A percentile compares a stretch with the other conserved stretches of the same genome.
These are phyloP conservation scores for Phascolomyces articulosus DNA, from an alignment of 371 early-diverging fungal genomes.

Conservation along the genomic window DNA sequence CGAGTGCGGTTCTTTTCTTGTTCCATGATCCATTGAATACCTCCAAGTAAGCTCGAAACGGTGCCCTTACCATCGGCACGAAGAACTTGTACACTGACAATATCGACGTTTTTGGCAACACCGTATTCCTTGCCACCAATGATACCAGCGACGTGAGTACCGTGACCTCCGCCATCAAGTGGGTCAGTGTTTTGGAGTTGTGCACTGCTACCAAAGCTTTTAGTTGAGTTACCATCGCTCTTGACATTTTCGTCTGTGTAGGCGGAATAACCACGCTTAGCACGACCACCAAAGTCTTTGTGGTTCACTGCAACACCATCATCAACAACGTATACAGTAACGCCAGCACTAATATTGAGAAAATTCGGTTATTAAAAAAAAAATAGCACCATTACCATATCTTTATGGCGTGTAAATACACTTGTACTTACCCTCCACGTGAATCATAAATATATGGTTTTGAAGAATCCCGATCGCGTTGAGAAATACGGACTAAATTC, in stretches of 20 bases:
- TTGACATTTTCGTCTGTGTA: conserved; percentile 56
- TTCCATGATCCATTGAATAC: conserved; percentile 68
- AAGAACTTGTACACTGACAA: conserved; percentile 89
- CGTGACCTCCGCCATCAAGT: conserved; percentile 19
- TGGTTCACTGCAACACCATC: conserved; percentile 49
- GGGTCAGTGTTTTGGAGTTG: neutral
- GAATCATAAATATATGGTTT: conserved; percentile 37
- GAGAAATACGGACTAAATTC: conserved; percentile 47
- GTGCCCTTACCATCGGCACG: conserved; percentile 66
- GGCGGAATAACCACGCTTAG: conserved; percentile 60
- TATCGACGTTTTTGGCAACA: conserved; percentile 84
- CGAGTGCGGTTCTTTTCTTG: conserved; percentile 36
- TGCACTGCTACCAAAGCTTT: conserved; percentile 9
- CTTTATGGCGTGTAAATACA: no score
- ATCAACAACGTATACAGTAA: conserved; percentile 62
- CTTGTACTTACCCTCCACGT: conserved; percentile 30
- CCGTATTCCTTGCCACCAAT: conserved; percentile 80
- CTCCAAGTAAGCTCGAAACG: conserved; percentile 68
- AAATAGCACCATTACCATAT: no score
- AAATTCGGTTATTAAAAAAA: neutral
- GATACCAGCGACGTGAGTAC: conserved; percentile 82
- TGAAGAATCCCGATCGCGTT: conserved; percentile 17
- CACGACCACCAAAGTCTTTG: conserved; percentile 65
- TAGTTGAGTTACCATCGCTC: conserved; percentile 25
- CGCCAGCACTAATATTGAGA: conserved; percentile 28